Conservation (phyloP, 2,329 filamentous ascomycete species). For the Boeremia lycopersici region DNA sequence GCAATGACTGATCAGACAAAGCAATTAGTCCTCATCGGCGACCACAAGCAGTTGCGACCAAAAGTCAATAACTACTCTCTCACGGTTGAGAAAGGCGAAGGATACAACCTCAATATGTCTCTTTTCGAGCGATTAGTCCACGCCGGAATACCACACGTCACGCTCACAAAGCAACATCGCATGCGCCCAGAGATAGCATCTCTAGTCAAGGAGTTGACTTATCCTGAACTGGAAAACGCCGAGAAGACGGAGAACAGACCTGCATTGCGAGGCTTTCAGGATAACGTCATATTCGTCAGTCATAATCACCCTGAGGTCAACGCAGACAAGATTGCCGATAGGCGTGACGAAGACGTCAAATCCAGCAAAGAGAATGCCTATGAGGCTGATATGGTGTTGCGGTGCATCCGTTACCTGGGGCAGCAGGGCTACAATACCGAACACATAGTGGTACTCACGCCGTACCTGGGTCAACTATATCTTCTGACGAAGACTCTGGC, state of each 20-base stretch:
- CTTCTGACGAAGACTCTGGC: constrained; percentile 61
- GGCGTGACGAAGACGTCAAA: constrained; percentile 56
- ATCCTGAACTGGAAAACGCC: constrained; percentile 65
- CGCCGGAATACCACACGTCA: constrained; percentile 59
- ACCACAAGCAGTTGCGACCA: constrained; percentile 74
- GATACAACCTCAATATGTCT: constrained; percentile 70
- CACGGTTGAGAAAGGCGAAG: constrained; percentile 67
- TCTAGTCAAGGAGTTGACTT: constrained; percentile 64
- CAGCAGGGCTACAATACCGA: constrained; percentile 73
- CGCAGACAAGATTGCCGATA: constrained; percentile 53
- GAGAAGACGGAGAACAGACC: constrained; percentile 56
- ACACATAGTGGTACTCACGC: constrained; percentile 71
- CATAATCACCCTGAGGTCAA: constrained; percentile 63
- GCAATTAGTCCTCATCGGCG: constrained; percentile 73
- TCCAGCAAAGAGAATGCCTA: constrained; percentile 67
- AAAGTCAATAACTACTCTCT: constrained; percentile 68
- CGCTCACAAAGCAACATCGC: constrained; percentile 67
- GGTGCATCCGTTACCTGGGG: constrained; percentile 68
- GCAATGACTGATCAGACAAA: constrained; percentile 62
- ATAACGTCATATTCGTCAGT: constrained; percentile 69
- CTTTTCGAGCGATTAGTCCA: constrained; percentile 71
- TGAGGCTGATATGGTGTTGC: constrained; percentile 70
- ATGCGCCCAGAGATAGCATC: constrained; percentile 72
- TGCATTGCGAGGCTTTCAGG: constrained; percentile 61
- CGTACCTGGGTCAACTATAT: constrained; percentile 72